Percentiles rank a stretch among this genome's conserved stretches.
Conservation (phyloP, 2,329 filamentous ascomycete species). For the Clonostachys rhizophaga region DNA sequence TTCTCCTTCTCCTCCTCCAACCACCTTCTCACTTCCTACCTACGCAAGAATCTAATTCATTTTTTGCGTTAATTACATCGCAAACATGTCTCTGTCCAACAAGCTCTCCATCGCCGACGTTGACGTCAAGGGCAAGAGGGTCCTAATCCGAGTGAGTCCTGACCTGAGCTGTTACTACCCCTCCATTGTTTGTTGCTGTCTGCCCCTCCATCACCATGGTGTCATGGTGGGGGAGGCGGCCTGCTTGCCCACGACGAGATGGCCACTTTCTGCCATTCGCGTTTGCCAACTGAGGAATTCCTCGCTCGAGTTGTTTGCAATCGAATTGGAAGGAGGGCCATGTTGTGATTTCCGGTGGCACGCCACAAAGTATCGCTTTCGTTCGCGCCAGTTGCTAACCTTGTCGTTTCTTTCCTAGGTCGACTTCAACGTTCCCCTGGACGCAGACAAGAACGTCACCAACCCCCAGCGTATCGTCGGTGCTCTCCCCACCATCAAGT, state of each 20-base stretch:
- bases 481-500: constrained; percentile 91
- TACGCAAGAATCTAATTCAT: constrained; percentile 3
- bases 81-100: constrained; percentile 91
- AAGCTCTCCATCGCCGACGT: constrained; percentile 97
- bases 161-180: too few species aligned
- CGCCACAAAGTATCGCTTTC: too few species aligned
- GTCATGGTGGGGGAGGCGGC: too few species aligned
- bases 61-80: neutral
- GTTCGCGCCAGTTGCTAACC: neutral
- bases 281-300: too few species aligned
- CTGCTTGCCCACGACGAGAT: too few species aligned
- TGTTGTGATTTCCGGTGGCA: too few species aligned
- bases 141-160: constrained; percentile 76
- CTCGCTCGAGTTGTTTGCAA: too few species aligned
- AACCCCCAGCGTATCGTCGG: constrained; percentile 98
- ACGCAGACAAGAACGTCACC: constrained; percentile 87
- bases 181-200: too few species aligned
- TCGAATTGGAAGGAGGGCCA: too few species aligned
- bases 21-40: constrained; percentile 5
- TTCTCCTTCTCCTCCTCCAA: constrained; percentile 3
- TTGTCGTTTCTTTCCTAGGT: constrained; percentile 52
- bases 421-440: constrained; percentile 99
- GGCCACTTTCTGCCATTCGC: too few species aligned
- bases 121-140: constrained; percentile 96
- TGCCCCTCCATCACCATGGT: too few species aligned